phyloP scores from a whole-genome alignment of 495 filamentous ascomycete genomes.

The Neurospora sp. region DNA sequence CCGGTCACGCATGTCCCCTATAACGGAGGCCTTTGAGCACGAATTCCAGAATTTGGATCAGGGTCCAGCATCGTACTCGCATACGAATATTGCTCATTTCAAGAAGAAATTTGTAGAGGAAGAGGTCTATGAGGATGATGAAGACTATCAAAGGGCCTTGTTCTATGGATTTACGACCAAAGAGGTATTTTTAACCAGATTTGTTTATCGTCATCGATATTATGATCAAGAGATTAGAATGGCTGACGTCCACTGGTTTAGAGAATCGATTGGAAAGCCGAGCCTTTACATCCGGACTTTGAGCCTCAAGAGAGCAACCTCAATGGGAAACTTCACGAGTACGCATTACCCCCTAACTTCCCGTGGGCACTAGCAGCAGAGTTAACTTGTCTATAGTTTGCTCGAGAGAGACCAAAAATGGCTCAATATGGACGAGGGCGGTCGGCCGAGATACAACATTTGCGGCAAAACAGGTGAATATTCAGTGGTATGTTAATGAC shows the following conservation, averaged over 20 bases:
- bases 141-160: constrained; percentile 21
- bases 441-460: constrained; percentile 16
- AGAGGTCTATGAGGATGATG: constrained; percentile 10
- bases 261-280: constrained; percentile 3
- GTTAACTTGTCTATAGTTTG: background rate
- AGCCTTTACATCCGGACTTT: constrained; percentile 10
- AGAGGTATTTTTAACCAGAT: constrained; percentile 10
- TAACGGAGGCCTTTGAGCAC: background rate
- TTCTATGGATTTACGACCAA: constrained; percentile 21
- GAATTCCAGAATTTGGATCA: background rate
- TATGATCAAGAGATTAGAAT: background rate
- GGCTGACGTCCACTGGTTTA: background rate
- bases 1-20: constrained; percentile 26
- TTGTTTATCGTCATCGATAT: background rate
- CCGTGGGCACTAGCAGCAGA: background rate
- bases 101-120: constrained; percentile 7
- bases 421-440: constrained; percentile 4
- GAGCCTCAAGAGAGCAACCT: constrained; percentile 7
- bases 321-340: constrained; percentile 13
- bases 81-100: constrained; percentile 1
- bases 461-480: constrained; percentile 16
- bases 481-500: constrained; percentile 10
- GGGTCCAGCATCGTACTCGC: background rate
- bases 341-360: background rate
- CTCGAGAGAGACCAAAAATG: background rate